Base-by-base conservation (phyloP, 2,329 filamentous ascomycete species). In the Aphanocladium album region DNA sequence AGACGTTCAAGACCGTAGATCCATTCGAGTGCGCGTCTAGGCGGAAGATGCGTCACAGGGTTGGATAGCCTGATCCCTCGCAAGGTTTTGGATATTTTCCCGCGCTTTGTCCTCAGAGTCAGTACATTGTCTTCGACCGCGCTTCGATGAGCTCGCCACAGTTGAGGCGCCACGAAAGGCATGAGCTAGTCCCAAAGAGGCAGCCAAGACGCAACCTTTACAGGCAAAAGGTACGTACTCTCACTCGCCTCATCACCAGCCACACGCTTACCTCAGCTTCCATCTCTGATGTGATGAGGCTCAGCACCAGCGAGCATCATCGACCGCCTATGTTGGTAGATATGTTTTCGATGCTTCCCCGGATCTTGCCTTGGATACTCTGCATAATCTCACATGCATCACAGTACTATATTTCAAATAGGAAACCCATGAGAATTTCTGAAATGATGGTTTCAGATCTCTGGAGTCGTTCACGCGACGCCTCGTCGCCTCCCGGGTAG, bases 101-200 rank as follows among this genome's bases (percentile, higher is more conserved):
- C 14, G 43, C 33, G 33, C 35, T 23, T 37, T 49, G 27, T 57
- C 30, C 30, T 41, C 52, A 45, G 25, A 19, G 25, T 39, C 21
- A 11, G 17, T 37, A 16, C 43, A 39, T 25, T 16, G 4, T 46
- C 25, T 35, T 27, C 25, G 37, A 33, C 33, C 7, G 35, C 4
- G 46, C 16, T 51, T 19, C 21, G 37, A 21, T 47, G 33, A 43
- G 27, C 11, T 45, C 37, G 35, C 37, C 25, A 35, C 23, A 16
- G 56, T 5, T 14, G 37, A 54, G 57, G 56, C 55, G 35, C 23
- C 35, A 52, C 21, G 5, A 53, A 27, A 2, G n/a, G 23, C 55
- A n/a, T n/a, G n/a, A n/a, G 60, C 73, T 75, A 75, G 59, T 30
- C 72, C 62, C 1, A 41, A 68, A 63, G 1, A 14, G 67, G 73